Evolutionary conservation across 2,329 filamentous ascomycete species (phyloP).

Genomic region (Xylaria polymorpha): DNA sequence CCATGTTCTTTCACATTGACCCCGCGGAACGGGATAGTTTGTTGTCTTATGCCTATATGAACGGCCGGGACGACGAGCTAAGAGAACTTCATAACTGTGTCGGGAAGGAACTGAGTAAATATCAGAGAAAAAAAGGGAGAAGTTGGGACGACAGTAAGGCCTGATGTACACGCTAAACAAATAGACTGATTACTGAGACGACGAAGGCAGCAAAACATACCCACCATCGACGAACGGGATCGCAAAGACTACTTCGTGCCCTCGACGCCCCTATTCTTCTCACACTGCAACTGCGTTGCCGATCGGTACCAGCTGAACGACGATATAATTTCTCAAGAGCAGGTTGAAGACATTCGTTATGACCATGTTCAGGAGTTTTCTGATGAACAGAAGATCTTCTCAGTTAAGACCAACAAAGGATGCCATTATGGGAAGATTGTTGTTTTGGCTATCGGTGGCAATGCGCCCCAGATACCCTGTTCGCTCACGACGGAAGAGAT

Average conservation of each 20-base stretch:
- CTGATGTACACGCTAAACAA: neutral
- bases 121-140: slow-evolving; percentile 73
- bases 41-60: slow-evolving; percentile 73
- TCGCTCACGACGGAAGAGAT: slow-evolving; percentile 40
- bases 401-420: slow-evolving; percentile 66
- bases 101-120: slow-evolving; percentile 83
- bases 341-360: slow-evolving; percentile 71
- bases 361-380: slow-evolving; percentile 59
- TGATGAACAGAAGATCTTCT: slow-evolving; percentile 70
- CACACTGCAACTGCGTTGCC: slow-evolving; percentile 69
- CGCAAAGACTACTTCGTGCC: slow-evolving; percentile 77
- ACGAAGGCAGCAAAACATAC: slow-evolving; percentile 57
- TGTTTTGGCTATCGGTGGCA: slow-evolving; percentile 77
- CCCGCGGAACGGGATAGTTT: slow-evolving; percentile 79
- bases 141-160: slow-evolving; percentile 57
- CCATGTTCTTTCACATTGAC: slow-evolving; percentile 86
- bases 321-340: slow-evolving; percentile 68
- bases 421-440: slow-evolving; percentile 70
- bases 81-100: slow-evolving; percentile 79
- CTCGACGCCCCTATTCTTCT: slow-evolving; percentile 68
- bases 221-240: slow-evolving; percentile 72
- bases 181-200: slow-evolving; percentile 36
- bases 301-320: slow-evolving; percentile 68
- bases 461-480: slow-evolving; percentile 63
- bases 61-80: slow-evolving; percentile 70